These are phyloP conservation scores for Penicillium canescens DNA, from an alignment of 495 filamentous ascomycete species.

Conservation along the genomic window DNA sequence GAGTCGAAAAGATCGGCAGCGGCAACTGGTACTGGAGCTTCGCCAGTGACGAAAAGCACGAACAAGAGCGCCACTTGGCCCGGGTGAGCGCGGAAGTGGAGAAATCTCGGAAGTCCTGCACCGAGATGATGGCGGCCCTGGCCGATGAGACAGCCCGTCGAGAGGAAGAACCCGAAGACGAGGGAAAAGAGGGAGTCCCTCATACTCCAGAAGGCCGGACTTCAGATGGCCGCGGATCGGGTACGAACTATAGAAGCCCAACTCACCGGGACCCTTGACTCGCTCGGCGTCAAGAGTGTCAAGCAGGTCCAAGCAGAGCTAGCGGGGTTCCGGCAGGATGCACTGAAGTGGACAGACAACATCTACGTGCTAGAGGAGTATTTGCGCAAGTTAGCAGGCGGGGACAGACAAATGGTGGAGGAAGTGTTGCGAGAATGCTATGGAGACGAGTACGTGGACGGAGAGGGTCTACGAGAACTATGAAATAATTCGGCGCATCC, in stretches of 20 bases:
- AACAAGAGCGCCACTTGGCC: slow-evolving; percentile 46
- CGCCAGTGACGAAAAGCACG: slow-evolving; percentile 59
- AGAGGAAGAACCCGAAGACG: slow-evolving; percentile 20
- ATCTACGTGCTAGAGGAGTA: slow-evolving; percentile 65
- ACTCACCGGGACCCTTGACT: slow-evolving; percentile 29
- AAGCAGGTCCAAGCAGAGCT: slow-evolving; percentile 52
- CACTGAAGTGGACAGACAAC: slow-evolving; percentile 62
- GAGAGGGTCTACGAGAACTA: slow-evolving; percentile 57
- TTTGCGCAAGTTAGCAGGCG: slow-evolving; percentile 47
- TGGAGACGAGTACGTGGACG: slow-evolving; percentile 64
- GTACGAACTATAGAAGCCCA: slow-evolving; percentile 21
- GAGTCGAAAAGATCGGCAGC: slow-evolving; percentile 77
- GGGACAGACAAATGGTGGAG: slow-evolving; percentile 52
- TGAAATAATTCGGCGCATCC: not conserved
- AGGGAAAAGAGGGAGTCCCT: slow-evolving; percentile 25
- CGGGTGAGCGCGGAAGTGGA: slow-evolving; percentile 56
- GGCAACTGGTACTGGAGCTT: slow-evolving; percentile 87
- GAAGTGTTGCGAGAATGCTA: slow-evolving; percentile 57
- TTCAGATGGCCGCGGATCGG: slow-evolving; percentile 27
- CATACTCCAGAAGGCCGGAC: slow-evolving; percentile 20
- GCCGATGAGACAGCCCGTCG: slow-evolving; percentile 20
- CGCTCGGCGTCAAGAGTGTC: slow-evolving; percentile 51
- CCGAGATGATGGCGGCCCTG: slow-evolving; percentile 23
- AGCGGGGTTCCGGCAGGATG: slow-evolving; percentile 43
- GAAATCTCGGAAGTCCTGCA: slow-evolving; percentile 38